Evolutionary conservation across 257 asterid genomes (phyloP).

Genomic region (Galeopsis tetrahit): DNA sequence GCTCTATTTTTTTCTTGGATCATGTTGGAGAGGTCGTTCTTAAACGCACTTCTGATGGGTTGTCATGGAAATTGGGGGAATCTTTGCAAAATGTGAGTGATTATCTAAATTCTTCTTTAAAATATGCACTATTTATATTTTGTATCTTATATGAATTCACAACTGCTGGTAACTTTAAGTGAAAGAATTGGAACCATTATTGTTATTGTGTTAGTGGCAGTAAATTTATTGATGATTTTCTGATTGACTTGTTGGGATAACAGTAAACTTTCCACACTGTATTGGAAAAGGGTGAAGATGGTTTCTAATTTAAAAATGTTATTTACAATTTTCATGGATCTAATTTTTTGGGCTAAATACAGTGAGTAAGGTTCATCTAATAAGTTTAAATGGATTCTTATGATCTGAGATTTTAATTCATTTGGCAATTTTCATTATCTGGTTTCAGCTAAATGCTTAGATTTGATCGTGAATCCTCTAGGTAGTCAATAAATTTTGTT

Average conservation of each 20-base stretch:
- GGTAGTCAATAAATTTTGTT: not conserved
- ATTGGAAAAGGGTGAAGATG: not conserved
- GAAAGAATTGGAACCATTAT: constrained; percentile 11
- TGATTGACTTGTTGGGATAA: constrained; percentile 27
- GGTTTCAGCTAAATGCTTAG: constrained; percentile 8
- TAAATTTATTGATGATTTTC: not conserved
- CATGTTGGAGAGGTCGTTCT: constrained; percentile 75
- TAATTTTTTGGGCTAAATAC: not conserved
- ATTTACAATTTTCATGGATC: not conserved
- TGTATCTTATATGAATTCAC: constrained; percentile 14
- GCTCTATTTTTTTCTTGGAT: constrained; percentile 65
- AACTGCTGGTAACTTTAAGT: constrained; percentile 2
- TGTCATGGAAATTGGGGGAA: constrained; percentile 72
- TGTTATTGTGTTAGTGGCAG: constrained; percentile 15
- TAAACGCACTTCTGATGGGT: constrained; percentile 52
- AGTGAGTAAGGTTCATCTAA: constrained; percentile 9
- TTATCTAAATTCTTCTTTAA: not conserved
- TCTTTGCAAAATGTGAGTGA: constrained; percentile 54
- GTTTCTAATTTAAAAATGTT: not conserved
- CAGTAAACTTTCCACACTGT: not conserved
- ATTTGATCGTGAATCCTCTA: constrained; percentile 6
- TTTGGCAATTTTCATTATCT: not conserved
- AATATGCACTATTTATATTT: not conserved
- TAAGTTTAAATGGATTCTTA: constrained; percentile 16
- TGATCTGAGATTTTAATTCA: not conserved